These are phyloP conservation scores for Casuarina cunninghamiana DNA, from an alignment of 306 rosid species.

Conservation along the genomic window DNA sequence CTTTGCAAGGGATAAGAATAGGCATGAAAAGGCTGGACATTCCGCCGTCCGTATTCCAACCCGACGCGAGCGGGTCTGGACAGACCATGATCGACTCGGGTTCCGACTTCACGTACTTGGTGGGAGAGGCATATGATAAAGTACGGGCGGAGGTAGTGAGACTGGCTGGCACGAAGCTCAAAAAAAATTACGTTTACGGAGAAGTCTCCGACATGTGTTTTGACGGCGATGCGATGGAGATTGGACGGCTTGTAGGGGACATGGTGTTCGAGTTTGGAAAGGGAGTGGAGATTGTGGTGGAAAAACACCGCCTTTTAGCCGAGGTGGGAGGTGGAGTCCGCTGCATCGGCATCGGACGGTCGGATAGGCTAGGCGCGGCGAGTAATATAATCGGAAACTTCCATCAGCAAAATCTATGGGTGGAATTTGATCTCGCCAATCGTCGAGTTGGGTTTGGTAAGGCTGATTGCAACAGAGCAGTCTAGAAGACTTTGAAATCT, in stretches of 20 bases:
- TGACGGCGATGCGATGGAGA: constrained; percentile 32
- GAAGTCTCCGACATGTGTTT: constrained; percentile 74
- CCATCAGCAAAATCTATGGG: constrained; percentile 86
- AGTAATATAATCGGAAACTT: constrained; percentile 79
- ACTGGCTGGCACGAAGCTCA: constrained; percentile 51
- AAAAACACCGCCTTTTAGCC: constrained; percentile 47
- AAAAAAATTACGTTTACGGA: constrained; percentile 66
- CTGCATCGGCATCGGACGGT: constrained; percentile 79
- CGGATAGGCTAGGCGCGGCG: constrained; percentile 62
- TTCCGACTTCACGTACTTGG: constrained; percentile 63
- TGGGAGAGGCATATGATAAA: constrained; percentile 66
- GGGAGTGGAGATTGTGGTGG: constrained; percentile 66
- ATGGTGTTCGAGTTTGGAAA: constrained; percentile 66
- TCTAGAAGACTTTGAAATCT: background rate
- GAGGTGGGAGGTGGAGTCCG: constrained; percentile 75
- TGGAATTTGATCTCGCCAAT: constrained; percentile 68
- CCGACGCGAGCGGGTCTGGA: constrained; percentile 72
- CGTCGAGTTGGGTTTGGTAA: constrained; percentile 70
- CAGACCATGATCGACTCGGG: constrained; percentile 93
- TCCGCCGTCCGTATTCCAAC: constrained; percentile 43
- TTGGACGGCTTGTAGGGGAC: constrained; percentile 66
- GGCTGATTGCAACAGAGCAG: constrained; percentile 65
- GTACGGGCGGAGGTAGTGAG: constrained; percentile 60
- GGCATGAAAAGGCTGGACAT: constrained; percentile 45
- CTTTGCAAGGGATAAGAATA: constrained; percentile 63